A percentile compares a stretch with the other conserved stretches of the same genome.
Conservation (phyloP, 1,284 basidiomycete species). For the Ustilago cynodontis region DNA sequence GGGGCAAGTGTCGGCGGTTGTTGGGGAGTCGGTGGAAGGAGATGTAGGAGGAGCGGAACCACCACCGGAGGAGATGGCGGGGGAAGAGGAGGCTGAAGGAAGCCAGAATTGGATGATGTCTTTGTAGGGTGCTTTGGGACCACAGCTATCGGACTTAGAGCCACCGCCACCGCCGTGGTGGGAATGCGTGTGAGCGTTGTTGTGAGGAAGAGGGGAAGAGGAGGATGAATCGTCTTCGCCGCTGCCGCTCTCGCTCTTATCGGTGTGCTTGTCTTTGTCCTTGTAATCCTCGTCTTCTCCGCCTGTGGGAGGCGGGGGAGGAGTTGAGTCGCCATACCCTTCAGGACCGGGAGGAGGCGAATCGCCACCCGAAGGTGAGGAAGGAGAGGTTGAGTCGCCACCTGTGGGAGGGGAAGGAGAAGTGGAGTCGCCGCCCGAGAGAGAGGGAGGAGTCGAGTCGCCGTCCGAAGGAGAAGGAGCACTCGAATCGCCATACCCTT, state of each 20-base stretch:
- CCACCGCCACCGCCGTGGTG: neutral
- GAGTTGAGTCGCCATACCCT: neutral
- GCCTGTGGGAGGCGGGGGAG: too few relatives aligned
- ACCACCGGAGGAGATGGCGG: conserved; percentile 19
- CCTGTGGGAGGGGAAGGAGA: too few relatives aligned
- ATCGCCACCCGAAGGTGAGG: neutral
- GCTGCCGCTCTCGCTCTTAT: too few relatives aligned
- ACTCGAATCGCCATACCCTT: too few relatives aligned
- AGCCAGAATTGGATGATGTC: conserved; percentile 24
- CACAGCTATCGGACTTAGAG: conserved; percentile 8
- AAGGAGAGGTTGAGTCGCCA: conserved; percentile 2
- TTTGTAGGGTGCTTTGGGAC: conserved; percentile 13
- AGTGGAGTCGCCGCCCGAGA: conserved; percentile 5
- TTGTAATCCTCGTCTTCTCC: neutral
- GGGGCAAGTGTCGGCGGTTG: conserved; percentile 11
- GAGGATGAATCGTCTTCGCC: neutral
- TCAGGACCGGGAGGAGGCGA: neutral
- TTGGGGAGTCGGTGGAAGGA: neutral
- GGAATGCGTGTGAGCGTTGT: neutral
- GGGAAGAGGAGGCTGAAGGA: conserved; percentile 3
- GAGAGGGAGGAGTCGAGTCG: conserved; percentile 1
- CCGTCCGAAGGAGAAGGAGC: neutral
- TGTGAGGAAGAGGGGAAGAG: too few relatives aligned
- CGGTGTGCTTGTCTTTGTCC: neutral
- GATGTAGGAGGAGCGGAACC: neutral